These are phyloP conservation scores for Globisporangium viniferum DNA, from an alignment of 352 stramenopile species.

Conservation along the genomic window DNA sequence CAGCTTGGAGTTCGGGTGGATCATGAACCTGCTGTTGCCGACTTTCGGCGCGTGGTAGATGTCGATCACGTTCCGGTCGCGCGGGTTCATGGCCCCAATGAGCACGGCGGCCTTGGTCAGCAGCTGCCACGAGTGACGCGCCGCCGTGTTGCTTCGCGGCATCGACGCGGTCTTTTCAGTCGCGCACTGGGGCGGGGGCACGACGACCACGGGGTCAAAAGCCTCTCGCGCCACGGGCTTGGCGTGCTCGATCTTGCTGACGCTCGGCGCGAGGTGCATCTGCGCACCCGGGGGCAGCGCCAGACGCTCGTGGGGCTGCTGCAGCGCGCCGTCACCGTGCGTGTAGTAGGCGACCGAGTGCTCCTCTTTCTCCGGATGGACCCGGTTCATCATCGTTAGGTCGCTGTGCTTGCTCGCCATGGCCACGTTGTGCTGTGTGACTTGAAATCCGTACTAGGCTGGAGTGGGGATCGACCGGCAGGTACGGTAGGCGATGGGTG, in stretches of 20 bases:
- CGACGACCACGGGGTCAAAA: constrained; percentile 9
- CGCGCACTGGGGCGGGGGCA: not conserved
- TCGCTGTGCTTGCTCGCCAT: constrained; percentile 12
- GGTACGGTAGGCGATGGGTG: not conserved
- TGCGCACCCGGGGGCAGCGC: not conserved
- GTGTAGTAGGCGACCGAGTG: constrained; percentile 11
- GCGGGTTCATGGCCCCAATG: constrained; percentile 26
- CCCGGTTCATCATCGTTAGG: constrained; percentile 7
- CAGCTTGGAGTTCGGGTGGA: constrained; percentile 78
- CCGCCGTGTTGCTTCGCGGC: constrained; percentile 1
- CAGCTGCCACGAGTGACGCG: constrained; percentile 23
- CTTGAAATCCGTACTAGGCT: no score
- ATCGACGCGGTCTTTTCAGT: not conserved
- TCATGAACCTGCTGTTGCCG: constrained; percentile 59
- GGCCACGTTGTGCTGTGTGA: not conserved
- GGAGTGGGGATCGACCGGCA: not conserved
- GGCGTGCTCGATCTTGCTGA: constrained; percentile 17
- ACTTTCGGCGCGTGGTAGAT: constrained; percentile 75
- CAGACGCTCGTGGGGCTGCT: not conserved
- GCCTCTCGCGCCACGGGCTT: not conserved
- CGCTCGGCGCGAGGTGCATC: not conserved
- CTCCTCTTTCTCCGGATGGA: constrained; percentile 16
- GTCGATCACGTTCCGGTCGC: constrained; percentile 49
- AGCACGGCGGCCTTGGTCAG: constrained; percentile 27
- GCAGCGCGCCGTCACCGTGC: not conserved